Evolutionary conservation across 176 grass and related monocot species (phyloP).

Genomic region (Carex cristatella): DNA sequence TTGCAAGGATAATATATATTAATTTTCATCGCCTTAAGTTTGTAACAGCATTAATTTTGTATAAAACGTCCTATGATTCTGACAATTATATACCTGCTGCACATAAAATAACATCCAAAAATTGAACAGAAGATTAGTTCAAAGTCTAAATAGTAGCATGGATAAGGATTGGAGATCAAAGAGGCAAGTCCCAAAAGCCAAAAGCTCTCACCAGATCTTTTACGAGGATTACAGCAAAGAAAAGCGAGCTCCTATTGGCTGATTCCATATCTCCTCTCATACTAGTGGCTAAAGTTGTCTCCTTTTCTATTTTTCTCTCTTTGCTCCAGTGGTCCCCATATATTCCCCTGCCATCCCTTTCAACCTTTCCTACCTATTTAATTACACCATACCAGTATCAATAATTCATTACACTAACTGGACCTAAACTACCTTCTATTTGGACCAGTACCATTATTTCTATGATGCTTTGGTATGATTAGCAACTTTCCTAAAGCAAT

Average conservation of each 20-base stretch:
- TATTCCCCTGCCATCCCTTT: not conserved
- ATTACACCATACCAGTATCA: not conserved
- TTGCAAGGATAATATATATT: no score
- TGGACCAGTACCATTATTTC: not conserved
- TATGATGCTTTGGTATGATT: constrained; percentile 1
- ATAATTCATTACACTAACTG: not conserved
- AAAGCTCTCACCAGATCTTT: constrained; percentile 21
- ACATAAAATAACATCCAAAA: not conserved
- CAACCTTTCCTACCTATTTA: not conserved
- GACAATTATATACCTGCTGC: not conserved
- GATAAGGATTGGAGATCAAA: constrained; percentile 8
- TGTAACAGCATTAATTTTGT: no score
- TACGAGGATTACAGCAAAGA: constrained; percentile 14
- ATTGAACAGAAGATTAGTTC: not conserved
- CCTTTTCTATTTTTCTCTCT: not conserved
- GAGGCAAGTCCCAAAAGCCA: constrained; percentile 11
- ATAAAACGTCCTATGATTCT: not conserved
- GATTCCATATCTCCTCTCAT: constrained; percentile 11
- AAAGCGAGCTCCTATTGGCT: constrained; percentile 9
- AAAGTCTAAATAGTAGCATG: not conserved
- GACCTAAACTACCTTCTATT: not conserved
- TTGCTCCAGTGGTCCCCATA: not conserved
- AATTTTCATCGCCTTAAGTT: no score
- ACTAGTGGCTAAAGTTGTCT: constrained; percentile 15
- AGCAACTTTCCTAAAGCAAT: not conserved